Base-by-base conservation (phyloP, 352 stramenopile species). In the Phytophthora megakarya region DNA sequence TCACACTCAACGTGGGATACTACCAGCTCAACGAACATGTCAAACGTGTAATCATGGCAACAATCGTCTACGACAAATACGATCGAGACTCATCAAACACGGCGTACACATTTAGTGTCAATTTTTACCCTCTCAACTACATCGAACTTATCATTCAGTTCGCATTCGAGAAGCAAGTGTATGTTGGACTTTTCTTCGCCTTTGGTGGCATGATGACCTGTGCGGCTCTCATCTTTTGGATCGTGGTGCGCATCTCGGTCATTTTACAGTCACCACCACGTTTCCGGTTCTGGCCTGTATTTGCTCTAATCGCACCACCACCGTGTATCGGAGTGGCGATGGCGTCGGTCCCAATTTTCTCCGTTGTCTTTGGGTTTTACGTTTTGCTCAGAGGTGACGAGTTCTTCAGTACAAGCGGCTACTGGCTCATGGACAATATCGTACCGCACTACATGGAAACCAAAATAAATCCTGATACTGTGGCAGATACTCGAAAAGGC, bases 141-240 rank as follows among this genome's bases (percentile, higher is more conserved):
- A 90, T 97, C 65, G 82, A 97, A 35, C 83, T 99, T 3, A 86
- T 99, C 33, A 96, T 98, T 23, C 90, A 98, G 65, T 99, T 99
- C 73, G 95, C 95, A 0, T 99, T 98, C 59, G 88, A 96, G 55
- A 79, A 80, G 18, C 76, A 90, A 45, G 90, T 99, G 9, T 99
- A 98, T 48, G 79, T 98, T 23, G 70, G 95, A 1, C 76, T 99
- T 10, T 99, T 99, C 63, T 78, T 92, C 47, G 83, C 96, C 9
- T 86, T 99, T 21, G 97, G 97, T 13, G 46, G 87, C 37, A 73
- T 90, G 42, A 95, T 97, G 56, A 81, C 97, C 3, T 78, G 89
- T 10, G 81, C 85, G 13, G n/a, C n/a, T n/a, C 81, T 95, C 16
- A 47, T 97, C 1, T 98, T 97, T 58, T 98, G 93, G 93, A 39